Evolutionary conservation across 2,329 filamentous ascomycete genomes (phyloP).

Genomic region (Venturia asperata): DNA sequence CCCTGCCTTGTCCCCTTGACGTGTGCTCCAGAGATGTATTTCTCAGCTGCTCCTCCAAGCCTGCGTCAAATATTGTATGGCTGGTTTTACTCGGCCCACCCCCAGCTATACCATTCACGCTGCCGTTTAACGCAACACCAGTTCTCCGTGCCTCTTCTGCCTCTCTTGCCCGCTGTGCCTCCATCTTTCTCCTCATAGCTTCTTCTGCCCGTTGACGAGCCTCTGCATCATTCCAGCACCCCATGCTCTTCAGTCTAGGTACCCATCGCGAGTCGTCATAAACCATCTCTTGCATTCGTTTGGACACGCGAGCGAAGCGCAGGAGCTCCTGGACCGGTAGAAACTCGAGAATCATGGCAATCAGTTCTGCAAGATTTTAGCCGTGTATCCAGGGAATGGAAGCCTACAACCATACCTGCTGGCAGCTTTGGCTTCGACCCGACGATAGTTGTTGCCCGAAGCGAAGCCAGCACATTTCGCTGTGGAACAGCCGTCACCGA

Average conservation of each 20-base stretch:
- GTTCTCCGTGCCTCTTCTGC: slow-evolving; percentile 32
- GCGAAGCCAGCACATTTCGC: slow-evolving; percentile 56
- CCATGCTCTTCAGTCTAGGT: slow-evolving; percentile 74
- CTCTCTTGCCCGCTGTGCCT: slow-evolving; percentile 44
- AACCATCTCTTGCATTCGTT: slow-evolving; percentile 91
- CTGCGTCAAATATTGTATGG: slow-evolving; percentile 67
- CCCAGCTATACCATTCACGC: slow-evolving; percentile 33
- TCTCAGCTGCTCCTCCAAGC: slow-evolving; percentile 56
- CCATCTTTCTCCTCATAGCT: slow-evolving; percentile 48
- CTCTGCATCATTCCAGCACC: slow-evolving; percentile 84
- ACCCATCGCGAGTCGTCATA: slow-evolving; percentile 98
- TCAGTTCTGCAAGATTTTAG: slow-evolving; percentile 56
- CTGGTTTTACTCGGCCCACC: slow-evolving; percentile 35
- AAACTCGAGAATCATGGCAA: slow-evolving; percentile 82
- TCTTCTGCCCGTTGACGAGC: slow-evolving; percentile 77
- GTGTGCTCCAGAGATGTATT: slow-evolving; percentile 34
- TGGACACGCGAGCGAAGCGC: slow-evolving; percentile 74
- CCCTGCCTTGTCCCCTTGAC: slow-evolving; percentile 27
- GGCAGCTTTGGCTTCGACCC: slow-evolving; percentile 72
- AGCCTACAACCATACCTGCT: slow-evolving; percentile 53
- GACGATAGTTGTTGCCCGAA: slow-evolving; percentile 75
- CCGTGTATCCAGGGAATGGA: neutral
- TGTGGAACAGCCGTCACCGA: slow-evolving; percentile 25
- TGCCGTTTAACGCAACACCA: slow-evolving; percentile 30
- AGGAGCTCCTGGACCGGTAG: slow-evolving; percentile 79